Percentiles rank a stretch among this genome's conserved stretches.
Conservation (phyloP, 805 yeast species). For the Yarrowia bubula region DNA sequence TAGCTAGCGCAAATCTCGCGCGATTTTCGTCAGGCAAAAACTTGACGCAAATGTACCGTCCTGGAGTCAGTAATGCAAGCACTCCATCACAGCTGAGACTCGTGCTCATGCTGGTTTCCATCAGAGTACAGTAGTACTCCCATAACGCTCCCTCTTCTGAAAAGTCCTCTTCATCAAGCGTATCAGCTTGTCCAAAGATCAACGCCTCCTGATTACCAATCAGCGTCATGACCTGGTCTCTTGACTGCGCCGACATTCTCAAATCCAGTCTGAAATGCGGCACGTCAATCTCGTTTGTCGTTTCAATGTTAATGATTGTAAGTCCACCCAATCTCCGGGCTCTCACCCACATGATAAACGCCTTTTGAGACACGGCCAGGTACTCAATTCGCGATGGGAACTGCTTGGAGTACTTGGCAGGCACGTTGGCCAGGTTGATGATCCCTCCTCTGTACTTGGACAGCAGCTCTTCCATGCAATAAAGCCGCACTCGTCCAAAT, state of each 20-base stretch:
- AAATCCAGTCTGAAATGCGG: conserved; percentile 34
- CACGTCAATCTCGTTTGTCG: conserved; percentile 33
- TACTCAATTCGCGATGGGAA: conserved; percentile 33
- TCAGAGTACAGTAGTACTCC: conserved; percentile 29
- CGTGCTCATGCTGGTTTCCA: conserved; percentile 28
- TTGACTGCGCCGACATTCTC: conserved; percentile 27
- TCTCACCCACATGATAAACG: conserved; percentile 31
- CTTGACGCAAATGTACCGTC: conserved; percentile 14
- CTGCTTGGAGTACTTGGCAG: conserved; percentile 30
- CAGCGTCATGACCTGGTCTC: conserved; percentile 29
- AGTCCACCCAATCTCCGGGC: conserved; percentile 33
- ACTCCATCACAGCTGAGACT: conserved; percentile 20
- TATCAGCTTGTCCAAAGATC: conserved; percentile 31
- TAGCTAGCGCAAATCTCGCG: conserved; percentile 5
- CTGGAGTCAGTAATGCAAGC: conserved; percentile 14
- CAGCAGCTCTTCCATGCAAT: not conserved
- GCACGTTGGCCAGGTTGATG: conserved; percentile 23
- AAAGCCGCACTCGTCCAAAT: conserved; percentile 28
- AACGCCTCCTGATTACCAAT: conserved; percentile 32
- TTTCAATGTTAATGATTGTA: conserved; percentile 30
- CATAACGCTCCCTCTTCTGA: conserved; percentile 28
- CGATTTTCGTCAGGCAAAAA: conserved; percentile 6
- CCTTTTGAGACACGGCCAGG: conserved; percentile 30
- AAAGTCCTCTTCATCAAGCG: not conserved
- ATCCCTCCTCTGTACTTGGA: conserved; percentile 21